Conservation (phyloP, 2,329 filamentous ascomycete species). For the Blastomyces silverae region DNA sequence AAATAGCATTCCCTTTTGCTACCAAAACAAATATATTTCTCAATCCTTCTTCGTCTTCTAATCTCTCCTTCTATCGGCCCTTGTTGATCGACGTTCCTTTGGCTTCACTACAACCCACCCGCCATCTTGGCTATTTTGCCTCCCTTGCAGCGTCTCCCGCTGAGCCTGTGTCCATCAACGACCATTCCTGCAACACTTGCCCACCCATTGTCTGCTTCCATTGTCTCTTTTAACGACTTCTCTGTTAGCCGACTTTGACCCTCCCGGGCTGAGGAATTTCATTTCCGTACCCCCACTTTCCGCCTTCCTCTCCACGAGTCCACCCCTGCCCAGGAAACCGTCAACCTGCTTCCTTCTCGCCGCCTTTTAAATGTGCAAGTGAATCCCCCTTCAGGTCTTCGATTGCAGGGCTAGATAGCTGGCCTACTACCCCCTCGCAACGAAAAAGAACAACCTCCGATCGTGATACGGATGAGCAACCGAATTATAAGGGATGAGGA, state of each 20-base stretch:
- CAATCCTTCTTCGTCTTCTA: conserved; percentile 2
- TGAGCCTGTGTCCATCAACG: background rate
- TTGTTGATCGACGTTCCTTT: conserved; percentile 6
- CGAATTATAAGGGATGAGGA: conserved; percentile 11
- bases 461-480: background rate
- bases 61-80: background rate
- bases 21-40: background rate
- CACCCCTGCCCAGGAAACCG: background rate
- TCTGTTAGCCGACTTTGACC: background rate
- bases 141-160: background rate
- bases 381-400: background rate
- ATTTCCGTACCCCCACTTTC: background rate
- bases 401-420: conserved; percentile 14
- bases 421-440: conserved; percentile 11
- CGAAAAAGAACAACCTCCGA: background rate
- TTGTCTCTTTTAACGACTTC: background rate
- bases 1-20: conserved; percentile 3
- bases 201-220: background rate
- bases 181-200: background rate
- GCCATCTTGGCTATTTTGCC: background rate
- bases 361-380: conserved; percentile 8
- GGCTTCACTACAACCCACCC: background rate
- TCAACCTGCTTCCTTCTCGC: background rate
- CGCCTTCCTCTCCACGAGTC: background rate
- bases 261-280: background rate